Conservation (phyloP, 2,329 filamentous ascomycete genomes). For the Aspergillus pseudoterreus region DNA sequence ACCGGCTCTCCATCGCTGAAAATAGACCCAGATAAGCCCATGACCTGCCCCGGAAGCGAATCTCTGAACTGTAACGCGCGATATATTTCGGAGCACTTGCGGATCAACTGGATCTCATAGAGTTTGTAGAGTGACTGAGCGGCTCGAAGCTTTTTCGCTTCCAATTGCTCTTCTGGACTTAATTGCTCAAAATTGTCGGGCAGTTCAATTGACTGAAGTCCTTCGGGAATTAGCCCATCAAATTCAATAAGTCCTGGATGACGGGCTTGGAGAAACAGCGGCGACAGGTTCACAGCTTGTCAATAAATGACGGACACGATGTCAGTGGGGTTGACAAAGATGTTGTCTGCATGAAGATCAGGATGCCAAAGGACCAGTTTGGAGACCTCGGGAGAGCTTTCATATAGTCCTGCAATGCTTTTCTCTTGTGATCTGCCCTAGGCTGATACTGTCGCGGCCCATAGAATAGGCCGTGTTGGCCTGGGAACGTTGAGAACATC, state of each 20-base stretch:
- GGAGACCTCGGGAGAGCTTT: conserved; percentile 12
- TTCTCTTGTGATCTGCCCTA: background rate
- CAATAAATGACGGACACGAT: conserved; percentile 10
- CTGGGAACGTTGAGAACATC: background rate
- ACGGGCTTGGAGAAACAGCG: conserved; percentile 5
- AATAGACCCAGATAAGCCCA: background rate
- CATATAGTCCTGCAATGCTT: conserved; percentile 13
- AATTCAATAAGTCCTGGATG: conserved; percentile 7
- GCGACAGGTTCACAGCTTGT: conserved; percentile 9
- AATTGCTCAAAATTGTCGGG: conserved; percentile 1
- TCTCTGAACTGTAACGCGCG: background rate
- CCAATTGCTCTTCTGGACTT: background rate
- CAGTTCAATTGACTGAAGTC: background rate
- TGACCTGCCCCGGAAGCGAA: conserved; percentile 1
- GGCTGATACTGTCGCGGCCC: conserved; percentile 5
- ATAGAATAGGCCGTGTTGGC: conserved; percentile 2
- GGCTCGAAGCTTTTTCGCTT: conserved; percentile 1
- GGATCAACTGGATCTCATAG: conserved; percentile 3
- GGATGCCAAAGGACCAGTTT: conserved; percentile 20
- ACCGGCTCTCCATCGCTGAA: conserved; percentile 7
- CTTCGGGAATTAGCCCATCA: conserved; percentile 4
- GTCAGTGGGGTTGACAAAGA: conserved; percentile 15
- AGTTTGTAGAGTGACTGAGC: conserved; percentile 3
- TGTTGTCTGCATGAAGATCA: conserved; percentile 24
- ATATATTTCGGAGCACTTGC: background rate